These are phyloP conservation scores for Pleurotus cornucopiae DNA, from an alignment of 768 basidiomycete species.

Conservation along the genomic window DNA sequence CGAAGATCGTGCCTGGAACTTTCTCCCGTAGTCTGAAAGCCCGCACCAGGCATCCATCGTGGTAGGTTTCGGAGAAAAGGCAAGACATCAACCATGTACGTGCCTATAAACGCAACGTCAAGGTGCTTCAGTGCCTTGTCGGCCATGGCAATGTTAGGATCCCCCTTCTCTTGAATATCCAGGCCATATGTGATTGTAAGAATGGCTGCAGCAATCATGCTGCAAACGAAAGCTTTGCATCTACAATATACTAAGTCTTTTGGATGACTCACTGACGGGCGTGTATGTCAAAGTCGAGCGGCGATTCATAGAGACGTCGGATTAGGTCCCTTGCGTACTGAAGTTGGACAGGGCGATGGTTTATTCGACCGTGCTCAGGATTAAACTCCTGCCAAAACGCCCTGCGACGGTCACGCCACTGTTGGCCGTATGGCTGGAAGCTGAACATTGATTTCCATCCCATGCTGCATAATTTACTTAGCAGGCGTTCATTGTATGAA, in stretches of 20 bases:
- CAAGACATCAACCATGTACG: background rate
- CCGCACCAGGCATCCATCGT: background rate
- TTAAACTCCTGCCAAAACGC: slow-evolving; percentile 38
- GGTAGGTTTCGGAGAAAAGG: background rate
- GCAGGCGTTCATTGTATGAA: background rate
- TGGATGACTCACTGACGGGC: slow-evolving; percentile 29
- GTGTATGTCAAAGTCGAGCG: slow-evolving; percentile 31
- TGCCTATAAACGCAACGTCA: background rate
- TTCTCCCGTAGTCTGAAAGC: background rate
- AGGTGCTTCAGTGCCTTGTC: background rate
- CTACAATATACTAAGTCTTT: background rate
- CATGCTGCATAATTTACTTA: slow-evolving; percentile 24
- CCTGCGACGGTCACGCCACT: slow-evolving; percentile 37
- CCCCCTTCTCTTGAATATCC: background rate
- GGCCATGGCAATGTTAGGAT: background rate
- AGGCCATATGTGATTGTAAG: background rate
- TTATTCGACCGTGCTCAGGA: slow-evolving; percentile 18
- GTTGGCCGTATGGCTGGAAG: slow-evolving; percentile 33
- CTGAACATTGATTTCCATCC: slow-evolving; percentile 36
- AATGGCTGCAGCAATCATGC: background rate
- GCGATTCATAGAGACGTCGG: slow-evolving; percentile 26
- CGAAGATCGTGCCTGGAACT: background rate
- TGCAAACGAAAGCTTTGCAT: slow-evolving; percentile 11
- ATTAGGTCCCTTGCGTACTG: slow-evolving; percentile 28
- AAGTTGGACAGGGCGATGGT: slow-evolving; percentile 25